Evolutionary conservation across 371 early-diverging fungal genomes (phyloP).

Genomic region (Parasitella parasitica): DNA sequence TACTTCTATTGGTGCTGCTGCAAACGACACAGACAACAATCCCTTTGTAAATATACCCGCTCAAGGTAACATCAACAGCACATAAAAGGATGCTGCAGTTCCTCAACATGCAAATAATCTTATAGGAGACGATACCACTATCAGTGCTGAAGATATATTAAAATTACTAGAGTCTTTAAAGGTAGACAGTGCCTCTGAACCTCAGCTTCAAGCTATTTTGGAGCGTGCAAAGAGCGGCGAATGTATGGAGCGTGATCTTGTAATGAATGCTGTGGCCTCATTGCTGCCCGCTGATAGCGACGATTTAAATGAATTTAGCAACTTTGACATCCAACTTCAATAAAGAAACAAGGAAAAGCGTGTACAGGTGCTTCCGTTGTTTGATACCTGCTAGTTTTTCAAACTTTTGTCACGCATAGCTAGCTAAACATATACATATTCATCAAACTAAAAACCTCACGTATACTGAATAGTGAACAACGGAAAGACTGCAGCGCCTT

Average conservation of each 20-base stretch:
- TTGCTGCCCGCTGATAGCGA: slow-evolving; percentile 11
- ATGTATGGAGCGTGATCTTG: slow-evolving; percentile 19
- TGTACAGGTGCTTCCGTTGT: too few species aligned
- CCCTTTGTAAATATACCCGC: slow-evolving; percentile 8
- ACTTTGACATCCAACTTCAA: slow-evolving; percentile 20
- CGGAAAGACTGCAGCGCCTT: too few species aligned
- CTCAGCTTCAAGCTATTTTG: slow-evolving; percentile 8
- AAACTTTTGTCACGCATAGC: too few species aligned
- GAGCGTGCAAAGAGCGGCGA: slow-evolving; percentile 22
- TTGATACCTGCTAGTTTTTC: too few species aligned
- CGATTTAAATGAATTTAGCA: slow-evolving; percentile 17
- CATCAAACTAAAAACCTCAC: too few species aligned
- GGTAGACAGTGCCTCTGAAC: slow-evolving; percentile 2
- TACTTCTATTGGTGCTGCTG: not conserved
- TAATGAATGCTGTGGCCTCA: slow-evolving; percentile 8
- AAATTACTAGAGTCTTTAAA: slow-evolving; percentile 17
- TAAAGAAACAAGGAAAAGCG: too few species aligned
- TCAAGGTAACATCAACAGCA: not conserved
- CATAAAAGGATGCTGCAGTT: too few species aligned
- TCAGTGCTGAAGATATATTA: slow-evolving; percentile 17
- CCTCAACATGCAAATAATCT: too few species aligned
- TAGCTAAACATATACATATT: too few species aligned
- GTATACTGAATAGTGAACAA: too few species aligned
- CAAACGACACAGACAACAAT: not conserved
- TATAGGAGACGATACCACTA: slow-evolving; percentile 1